Conservation (phyloP, 441 rosid species). For the Populus hybrid region DNA sequence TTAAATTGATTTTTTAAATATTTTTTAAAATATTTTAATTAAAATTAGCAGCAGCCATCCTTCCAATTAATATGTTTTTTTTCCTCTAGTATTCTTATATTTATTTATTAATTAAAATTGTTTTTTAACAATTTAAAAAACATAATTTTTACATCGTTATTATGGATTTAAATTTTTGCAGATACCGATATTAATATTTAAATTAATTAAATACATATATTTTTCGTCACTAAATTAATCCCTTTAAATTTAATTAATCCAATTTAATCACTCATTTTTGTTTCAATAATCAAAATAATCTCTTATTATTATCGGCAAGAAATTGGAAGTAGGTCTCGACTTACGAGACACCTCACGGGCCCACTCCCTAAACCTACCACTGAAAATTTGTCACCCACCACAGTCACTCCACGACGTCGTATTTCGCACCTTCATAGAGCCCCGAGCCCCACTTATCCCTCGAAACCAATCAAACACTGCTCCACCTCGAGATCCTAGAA, state of each 20-base stretch:
- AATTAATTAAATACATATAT: background rate
- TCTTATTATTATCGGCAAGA: background rate
- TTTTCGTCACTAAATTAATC: background rate
- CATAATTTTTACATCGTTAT: background rate
- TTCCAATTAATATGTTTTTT: background rate
- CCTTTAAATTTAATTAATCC: background rate
- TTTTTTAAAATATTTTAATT: no score
- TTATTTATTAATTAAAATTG: no score
- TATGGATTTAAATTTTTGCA: background rate
- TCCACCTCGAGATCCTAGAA: background rate
- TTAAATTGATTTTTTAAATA: no score
- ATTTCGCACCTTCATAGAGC: background rate
- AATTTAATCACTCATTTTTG: background rate
- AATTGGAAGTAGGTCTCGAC: background rate
- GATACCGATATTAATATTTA: background rate
- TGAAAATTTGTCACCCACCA: background rate
- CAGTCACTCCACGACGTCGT: background rate
- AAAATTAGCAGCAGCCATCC: background rate
- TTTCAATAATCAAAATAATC: background rate
- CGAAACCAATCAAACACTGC: background rate
- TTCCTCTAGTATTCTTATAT: background rate
- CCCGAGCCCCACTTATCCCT: no score
- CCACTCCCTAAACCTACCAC: background rate
- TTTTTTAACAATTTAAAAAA: background rate
- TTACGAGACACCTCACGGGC: background rate